Evolutionary conservation across 495 filamentous ascomycete genomes (phyloP), one percentile per base, ranked within the genome.

Genomic region (Saxispiralis lemnorum): DNA sequence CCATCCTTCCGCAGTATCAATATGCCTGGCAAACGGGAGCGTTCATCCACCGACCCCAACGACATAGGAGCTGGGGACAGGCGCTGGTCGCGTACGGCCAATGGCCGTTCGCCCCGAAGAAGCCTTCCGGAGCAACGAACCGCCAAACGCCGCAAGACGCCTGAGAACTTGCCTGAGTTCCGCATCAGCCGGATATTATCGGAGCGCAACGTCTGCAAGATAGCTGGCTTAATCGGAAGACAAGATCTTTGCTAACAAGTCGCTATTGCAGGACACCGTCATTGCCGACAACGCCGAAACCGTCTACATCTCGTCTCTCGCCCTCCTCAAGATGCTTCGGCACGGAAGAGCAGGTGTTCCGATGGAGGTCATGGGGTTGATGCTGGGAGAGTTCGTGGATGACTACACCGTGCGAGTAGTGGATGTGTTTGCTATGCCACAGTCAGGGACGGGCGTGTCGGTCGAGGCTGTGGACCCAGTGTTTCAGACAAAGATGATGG

Each of bases 401-500:
- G 89, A 96, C 67, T 97, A 94, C 59, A 97, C 89, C 49, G 89
- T 97, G 39, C 78, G 88, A 39, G 89, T 97, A 15, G 83, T 93
- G 31, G 89, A 97, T 66, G 89, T 96, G 6, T 97, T 97, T 62
- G 89, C 89, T 36, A 97, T 97, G 89, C 89, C 89, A n/a, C 89
- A 97, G 60, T 93, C 85, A 49, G 89, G 89, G 61, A 97, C 89
- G 9, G 89, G 89, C 55, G 89, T 97, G 54, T 93, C 85, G 64
- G 89, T 97, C 51, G 89, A 97, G 60, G 89, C 89, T 38, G 92
- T 97, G 48, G 89, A 97, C 60, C 82, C 85, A 18, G 92, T 96
- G 12, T 97, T 97, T 61, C 89, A 97, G 67, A 92, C 81, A 51
- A 96, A 94, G 69, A 97, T 97, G 89, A 96, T 97, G 92, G 89